These are phyloP conservation scores for Schrenkiella parvula DNA, from an alignment of 345 rosid species.

Conservation along the genomic window DNA sequence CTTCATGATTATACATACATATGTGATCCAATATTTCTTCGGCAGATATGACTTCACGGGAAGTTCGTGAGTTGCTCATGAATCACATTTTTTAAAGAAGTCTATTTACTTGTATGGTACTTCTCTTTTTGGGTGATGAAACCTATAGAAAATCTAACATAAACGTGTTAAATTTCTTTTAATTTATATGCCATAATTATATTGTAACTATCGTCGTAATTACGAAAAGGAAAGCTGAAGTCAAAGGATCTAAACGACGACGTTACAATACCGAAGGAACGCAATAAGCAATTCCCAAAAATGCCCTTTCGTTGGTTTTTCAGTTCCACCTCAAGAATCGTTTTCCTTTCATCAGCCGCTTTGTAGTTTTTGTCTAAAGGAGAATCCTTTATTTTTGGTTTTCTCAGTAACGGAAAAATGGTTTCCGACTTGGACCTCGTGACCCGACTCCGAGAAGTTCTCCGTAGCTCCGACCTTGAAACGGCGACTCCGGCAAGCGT, in stretches of 20 bases:
- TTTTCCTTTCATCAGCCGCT: conserved; percentile 17
- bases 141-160: background rate
- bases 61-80: background rate
- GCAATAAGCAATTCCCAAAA: too few species aligned
- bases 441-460: conserved; percentile 72
- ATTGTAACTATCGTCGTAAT: background rate
- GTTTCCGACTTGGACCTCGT: too few species aligned
- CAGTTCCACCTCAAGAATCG: too few species aligned
- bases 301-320: too few species aligned
- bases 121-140: too few species aligned
- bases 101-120: conserved; percentile 1
- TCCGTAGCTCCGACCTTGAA: conserved; percentile 60
- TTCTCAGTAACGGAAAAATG: conserved; percentile 35
- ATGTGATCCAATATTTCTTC: background rate
- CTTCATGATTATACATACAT: background rate
- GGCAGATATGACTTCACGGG: background rate
- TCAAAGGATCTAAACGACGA: background rate
- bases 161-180: too few species aligned
- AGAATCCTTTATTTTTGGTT: too few species aligned
- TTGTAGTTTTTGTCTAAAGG: background rate
- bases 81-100: background rate
- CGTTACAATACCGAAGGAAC: too few species aligned
- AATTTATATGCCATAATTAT: background rate
- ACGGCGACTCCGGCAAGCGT: conserved; percentile 64
- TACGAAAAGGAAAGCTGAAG: background rate